phyloP scores from a whole-genome alignment of 129 eudicot species.

The Dittrichia graveolens region DNA sequence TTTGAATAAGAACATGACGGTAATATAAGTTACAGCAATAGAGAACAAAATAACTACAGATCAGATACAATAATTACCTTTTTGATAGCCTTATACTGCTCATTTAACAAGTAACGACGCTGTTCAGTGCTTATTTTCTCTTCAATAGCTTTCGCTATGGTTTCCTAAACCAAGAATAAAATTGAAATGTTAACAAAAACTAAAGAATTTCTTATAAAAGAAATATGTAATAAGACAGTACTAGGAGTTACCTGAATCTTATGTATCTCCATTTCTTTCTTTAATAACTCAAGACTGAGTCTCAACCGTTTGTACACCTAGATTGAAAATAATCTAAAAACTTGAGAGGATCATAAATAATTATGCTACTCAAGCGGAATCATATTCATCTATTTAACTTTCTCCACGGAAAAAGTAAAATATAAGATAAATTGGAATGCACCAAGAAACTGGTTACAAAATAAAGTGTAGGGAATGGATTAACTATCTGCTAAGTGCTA shows the following conservation, averaged over 20 bases:
- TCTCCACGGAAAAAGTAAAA: neutral
- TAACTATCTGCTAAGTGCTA: too few species aligned
- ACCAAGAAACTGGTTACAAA: too few species aligned
- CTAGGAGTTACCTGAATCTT: constrained; percentile 75
- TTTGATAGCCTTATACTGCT: constrained; percentile 96
- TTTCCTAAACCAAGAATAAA: constrained; percentile 50
- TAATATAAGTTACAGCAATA: constrained; percentile 2
- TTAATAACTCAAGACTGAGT: constrained; percentile 81
- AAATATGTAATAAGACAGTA: constrained; percentile 2
- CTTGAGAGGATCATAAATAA: neutral
- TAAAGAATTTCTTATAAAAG: neutral
- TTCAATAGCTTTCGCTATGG: constrained; percentile 97
- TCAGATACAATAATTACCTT: constrained; percentile 48
- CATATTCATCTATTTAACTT: neutral
- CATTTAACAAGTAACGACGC: constrained; percentile 93
- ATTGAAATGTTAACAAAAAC: constrained; percentile 14
- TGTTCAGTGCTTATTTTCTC: constrained; percentile 98
- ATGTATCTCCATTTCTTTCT: constrained; percentile 98
- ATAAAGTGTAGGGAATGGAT: too few species aligned
- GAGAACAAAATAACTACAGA: constrained; percentile 14
- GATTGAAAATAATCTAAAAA: constrained; percentile 10
- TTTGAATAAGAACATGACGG: neutral
- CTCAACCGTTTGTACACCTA: constrained; percentile 83
- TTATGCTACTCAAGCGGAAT: neutral
- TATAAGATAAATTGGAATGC: neutral